Base-by-base conservation (phyloP, 352 stramenopile genomes). In the Globisporangium lucens region DNA sequence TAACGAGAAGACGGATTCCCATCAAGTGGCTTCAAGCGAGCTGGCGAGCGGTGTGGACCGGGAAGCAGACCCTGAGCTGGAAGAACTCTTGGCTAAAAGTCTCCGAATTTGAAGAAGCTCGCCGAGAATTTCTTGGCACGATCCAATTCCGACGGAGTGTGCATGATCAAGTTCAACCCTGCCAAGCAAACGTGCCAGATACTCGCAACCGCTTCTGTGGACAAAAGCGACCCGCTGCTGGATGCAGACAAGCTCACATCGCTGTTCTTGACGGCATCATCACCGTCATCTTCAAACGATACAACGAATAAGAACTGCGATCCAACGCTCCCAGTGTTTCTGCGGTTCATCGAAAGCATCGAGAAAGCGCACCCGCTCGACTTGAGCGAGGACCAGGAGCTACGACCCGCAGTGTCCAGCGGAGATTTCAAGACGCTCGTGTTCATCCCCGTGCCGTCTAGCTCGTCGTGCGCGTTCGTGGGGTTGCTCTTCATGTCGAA, bases 381-480 rank as follows among this genome's bases (percentile, higher is more conserved):
- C 52, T 63, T 91, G 46, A 82, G 72, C 27, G 61, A 66, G 0
- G 73, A 90, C 49, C 46, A 41, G 3, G 60, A 67, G 56, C 59
- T 91, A 27, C 64, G 43, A 36, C 65, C 66, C 3, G 67, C 55
- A 1, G 9, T 89, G 15, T 24, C 75, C 5, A 41, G 41, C 12
- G 46, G 67, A 46, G 33, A 36, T 8, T 53, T 67, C 20, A 63
- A 73, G 30, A 75, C 74, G 3, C 59, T 89, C 3, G 68, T 72
- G 29, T 91, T 91, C 30, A 46, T 90, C 33, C 83, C 83, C 1
- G 61, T 90, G 0, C 82, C 83, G 52, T 73, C 69, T 0, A 79
- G 68, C n/a, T 69, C 78, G 5, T 64, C 60, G 1, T 68, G 41
- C 56, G 55, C 66, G 15, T 57, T 61, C 61, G 53, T 35, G 1